Conservation (phyloP, 2,329 filamentous ascomycete species). For the Ophiocordyceps camponoti-saundersi region DNA sequence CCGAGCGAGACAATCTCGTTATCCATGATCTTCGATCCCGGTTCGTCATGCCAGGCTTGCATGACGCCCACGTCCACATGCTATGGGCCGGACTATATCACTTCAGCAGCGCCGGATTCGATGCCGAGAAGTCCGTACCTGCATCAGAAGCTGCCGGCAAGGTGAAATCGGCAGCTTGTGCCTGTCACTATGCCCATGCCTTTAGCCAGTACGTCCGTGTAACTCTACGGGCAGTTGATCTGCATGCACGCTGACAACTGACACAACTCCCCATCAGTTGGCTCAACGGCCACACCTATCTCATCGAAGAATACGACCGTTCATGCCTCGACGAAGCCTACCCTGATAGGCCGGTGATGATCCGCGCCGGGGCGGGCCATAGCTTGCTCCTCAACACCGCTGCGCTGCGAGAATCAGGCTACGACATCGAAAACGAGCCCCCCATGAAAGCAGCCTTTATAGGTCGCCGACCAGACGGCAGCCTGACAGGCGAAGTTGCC, state of each 20-base stretch:
- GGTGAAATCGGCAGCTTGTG: background rate
- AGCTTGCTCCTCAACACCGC: slow-evolving; percentile 1
- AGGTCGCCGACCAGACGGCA: background rate
- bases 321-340: background rate
- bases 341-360: slow-evolving; percentile 1
- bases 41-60: slow-evolving; percentile 1
- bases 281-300: background rate
- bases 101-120: background rate
- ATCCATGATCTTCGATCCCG: background rate
- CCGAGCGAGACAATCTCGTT: background rate
- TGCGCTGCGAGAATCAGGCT: background rate
- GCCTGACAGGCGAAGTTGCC: background rate
- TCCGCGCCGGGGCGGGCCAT: slow-evolving; percentile 1
- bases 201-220: slow-evolving; percentile 1
- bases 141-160: background rate
- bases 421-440: background rate
- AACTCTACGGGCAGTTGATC: too few species aligned
- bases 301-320: slow-evolving; percentile 1
- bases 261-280: background rate
- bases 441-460: background rate
- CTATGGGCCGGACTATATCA: background rate
- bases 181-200: background rate
- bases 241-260: background rate
- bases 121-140: background rate
- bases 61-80: slow-evolving; percentile 1